Percentiles rank a stretch among this genome's conserved stretches.
Evolutionary conservation across 257 asterid genomes (phyloP).

Genomic region (Apocynum venetum): DNA sequence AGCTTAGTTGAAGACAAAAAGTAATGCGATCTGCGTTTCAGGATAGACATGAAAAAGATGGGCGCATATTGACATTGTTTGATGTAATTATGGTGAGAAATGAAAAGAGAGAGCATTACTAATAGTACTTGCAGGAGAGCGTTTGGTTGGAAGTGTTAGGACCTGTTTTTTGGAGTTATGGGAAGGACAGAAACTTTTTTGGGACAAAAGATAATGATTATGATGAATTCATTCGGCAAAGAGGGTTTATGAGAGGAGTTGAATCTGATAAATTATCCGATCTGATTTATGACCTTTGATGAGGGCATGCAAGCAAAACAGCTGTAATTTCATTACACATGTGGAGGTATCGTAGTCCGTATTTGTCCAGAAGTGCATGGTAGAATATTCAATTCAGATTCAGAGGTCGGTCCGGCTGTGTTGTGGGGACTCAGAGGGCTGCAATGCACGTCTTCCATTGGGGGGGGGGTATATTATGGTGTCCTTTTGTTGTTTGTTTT

Average conservation of each 20-base stretch:
- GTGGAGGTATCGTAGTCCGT: not conserved
- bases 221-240: not conserved
- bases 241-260: not conserved
- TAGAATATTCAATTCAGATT: not conserved
- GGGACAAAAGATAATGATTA: not conserved
- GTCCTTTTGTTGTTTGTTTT: no score
- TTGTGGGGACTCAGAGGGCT: no score
- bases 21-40: not conserved
- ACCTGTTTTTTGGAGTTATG: not conserved
- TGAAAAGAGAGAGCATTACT: not conserved
- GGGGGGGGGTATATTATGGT: no score
- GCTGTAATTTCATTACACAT: no score
- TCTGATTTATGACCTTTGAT: not conserved
- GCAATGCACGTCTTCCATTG: no score
- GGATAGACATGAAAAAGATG: conserved; percentile 1
- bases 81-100: no score
- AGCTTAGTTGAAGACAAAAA: not conserved
- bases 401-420: not conserved
- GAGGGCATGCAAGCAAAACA: no score
- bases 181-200: not conserved
- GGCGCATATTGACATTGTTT: not conserved
- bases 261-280: not conserved
- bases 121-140: not conserved
- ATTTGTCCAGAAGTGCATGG: not conserved
- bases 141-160: not conserved